A percentile compares a stretch with the other conserved stretches of the same genome.
Conservation (phyloP, 805 yeast species). For the Alloascoidea hylecoeti region DNA sequence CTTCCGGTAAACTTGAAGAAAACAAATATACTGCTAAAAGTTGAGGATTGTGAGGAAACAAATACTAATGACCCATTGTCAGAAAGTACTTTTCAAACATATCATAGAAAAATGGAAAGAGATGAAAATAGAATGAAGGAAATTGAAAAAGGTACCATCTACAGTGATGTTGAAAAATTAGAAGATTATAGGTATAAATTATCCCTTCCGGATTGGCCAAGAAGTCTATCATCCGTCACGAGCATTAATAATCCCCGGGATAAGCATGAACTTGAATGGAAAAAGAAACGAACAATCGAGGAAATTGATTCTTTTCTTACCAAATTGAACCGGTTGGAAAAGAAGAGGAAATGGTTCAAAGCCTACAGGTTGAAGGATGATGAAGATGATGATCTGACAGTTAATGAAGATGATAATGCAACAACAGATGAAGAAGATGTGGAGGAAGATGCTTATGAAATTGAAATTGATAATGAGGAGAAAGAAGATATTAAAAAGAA, state of each 20-base stretch:
- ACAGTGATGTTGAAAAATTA: constrained; percentile 40
- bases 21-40: not conserved
- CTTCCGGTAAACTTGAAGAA: constrained; percentile 1
- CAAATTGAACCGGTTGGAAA: constrained; percentile 10
- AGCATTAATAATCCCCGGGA: constrained; percentile 32
- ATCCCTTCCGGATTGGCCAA: constrained; percentile 31
- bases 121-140: constrained; percentile 48
- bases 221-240: constrained; percentile 31
- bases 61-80: constrained; percentile 29
- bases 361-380: constrained; percentile 4
- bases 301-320: constrained; percentile 25
- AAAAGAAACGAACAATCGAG: constrained; percentile 34
- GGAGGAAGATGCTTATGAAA: constrained; percentile 1
- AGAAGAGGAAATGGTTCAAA: constrained; percentile 2
- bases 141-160: constrained; percentile 36
- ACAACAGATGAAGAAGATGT: not conserved
- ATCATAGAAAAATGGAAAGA: constrained; percentile 46
- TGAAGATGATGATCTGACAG: constrained; percentile 6
- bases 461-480: constrained; percentile 5
- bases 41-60: not conserved
- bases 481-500: too few relatives aligned
- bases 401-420: not conserved
- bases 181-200: constrained; percentile 26
- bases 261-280: constrained; percentile 32
- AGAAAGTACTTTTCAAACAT: constrained; percentile 26